Conservation (phyloP, 805 yeast species). For the Ogataea kodamae region DNA sequence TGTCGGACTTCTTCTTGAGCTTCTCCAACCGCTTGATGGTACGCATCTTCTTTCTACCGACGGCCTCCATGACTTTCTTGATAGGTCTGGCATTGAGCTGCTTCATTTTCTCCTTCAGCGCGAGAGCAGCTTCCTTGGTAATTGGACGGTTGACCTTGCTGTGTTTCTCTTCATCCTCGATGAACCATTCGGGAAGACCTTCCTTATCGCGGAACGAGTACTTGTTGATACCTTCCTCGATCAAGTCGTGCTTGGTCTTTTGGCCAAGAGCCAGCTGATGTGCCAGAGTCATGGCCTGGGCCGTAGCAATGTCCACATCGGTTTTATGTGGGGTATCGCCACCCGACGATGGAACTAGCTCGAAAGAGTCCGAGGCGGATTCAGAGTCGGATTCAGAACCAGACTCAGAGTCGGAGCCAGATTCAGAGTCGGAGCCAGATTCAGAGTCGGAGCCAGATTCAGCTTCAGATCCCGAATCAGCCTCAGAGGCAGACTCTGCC, state of each 20-base stretch:
- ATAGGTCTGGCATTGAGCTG: slow-evolving; percentile 96
- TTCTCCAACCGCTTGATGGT: slow-evolving; percentile 83
- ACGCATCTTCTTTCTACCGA: slow-evolving; percentile 93
- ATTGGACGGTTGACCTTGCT: slow-evolving; percentile 85
- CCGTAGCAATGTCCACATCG: slow-evolving; percentile 81
- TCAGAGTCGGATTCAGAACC: slow-evolving; percentile 31
- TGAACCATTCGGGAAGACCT: slow-evolving; percentile 93
- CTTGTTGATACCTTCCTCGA: slow-evolving; percentile 91
- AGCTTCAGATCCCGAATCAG: slow-evolving; percentile 14
- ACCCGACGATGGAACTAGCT: slow-evolving; percentile 23
- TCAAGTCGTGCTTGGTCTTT: slow-evolving; percentile 73
- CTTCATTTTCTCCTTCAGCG: slow-evolving; percentile 68
- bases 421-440: slow-evolving; percentile 20
- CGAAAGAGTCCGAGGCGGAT: slow-evolving; percentile 50
- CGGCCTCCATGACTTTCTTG: slow-evolving; percentile 97
- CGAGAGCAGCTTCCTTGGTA: slow-evolving; percentile 88
- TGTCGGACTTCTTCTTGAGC: slow-evolving; percentile 86
- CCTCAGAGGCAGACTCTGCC: slow-evolving; percentile 21
- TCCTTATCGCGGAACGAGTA: slow-evolving; percentile 89
- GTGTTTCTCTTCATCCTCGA: slow-evolving; percentile 87
- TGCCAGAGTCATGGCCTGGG: slow-evolving; percentile 96
- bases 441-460: slow-evolving; percentile 9
- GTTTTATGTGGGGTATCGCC: slow-evolving; percentile 47
- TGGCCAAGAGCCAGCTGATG: slow-evolving; percentile 93
- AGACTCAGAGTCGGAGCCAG: slow-evolving; percentile 36